phyloP scores from a whole-genome alignment of 129 eudicot species.

The Flaveria trinervia region DNA sequence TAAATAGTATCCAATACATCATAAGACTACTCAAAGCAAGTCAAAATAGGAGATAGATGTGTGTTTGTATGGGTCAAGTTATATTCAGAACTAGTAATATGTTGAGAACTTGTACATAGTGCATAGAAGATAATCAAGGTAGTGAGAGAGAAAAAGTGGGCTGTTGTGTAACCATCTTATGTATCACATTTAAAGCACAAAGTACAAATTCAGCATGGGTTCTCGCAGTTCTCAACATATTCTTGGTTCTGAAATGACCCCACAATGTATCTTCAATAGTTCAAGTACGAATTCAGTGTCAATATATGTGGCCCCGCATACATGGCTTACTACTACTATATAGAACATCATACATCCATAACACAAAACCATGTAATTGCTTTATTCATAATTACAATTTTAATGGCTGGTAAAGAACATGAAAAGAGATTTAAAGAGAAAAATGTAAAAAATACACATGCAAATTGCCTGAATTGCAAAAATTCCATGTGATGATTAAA shows the following conservation, averaged over 20 bases:
- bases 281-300: background rate
- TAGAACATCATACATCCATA: background rate
- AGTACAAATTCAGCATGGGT: too few relatives aligned
- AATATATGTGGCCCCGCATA: too few relatives aligned
- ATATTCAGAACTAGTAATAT: too few relatives aligned
- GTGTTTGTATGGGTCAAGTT: background rate
- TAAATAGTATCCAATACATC: background rate
- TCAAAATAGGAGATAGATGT: background rate
- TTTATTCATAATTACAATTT: background rate
- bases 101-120: too few relatives aligned
- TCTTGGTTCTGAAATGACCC: too few relatives aligned
- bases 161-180: too few relatives aligned
- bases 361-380: background rate
- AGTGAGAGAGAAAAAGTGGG: too few relatives aligned
- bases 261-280: background rate
- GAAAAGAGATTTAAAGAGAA: background rate
- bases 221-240: too few relatives aligned
- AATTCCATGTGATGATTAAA: background rate
- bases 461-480: background rate
- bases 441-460: background rate
- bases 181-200: too few relatives aligned
- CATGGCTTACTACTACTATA: too few relatives aligned
- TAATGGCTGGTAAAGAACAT: background rate
- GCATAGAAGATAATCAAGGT: too few relatives aligned
- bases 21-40: constrained; percentile 4